Base-by-base conservation (phyloP, 176 grass and related monocot genomes). In the Raddia guianensis region DNA sequence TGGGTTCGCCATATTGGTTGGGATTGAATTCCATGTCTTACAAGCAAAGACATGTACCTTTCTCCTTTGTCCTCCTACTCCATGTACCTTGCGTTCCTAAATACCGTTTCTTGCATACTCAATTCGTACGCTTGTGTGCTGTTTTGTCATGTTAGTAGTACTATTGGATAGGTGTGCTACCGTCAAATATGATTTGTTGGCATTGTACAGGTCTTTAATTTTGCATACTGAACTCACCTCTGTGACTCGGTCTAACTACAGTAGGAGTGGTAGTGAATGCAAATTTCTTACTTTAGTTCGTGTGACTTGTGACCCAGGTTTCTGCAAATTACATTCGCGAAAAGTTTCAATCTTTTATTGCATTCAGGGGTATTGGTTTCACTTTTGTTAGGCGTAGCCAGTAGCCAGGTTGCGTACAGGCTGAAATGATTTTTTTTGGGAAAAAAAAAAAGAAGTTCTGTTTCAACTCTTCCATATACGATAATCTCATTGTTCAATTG, bases 21-120 rank as follows among this genome's bases (percentile, higher is more conserved):
- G 66, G 82, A 72, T 74, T 69, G 9, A 85, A 85, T 85, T 80
- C 82, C 72, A 76, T 85, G n/a, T 83, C 82, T 82, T 71, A 32
- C 72, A 85, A 81, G 82, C 68, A 53, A 88, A 72, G 77, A 56
- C 77, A 77, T 27, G 27, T 27, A 1, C 6, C 78, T 77, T 65
- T 52, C 47, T 35, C 69, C 66, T 15, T 44, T 70, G 45, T 84
- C 66, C 63, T 44, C 76, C 53, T 84, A 66, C 63, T 59, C 9
- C 37, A 3, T 56, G 48, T 56, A 79, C 8, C 74, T 53, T 50
- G 51, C 16, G 14, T 72, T 49, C 56, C 58, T 65, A 5, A 5
- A 40, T 21, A 48, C 7, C 64, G 18, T 3, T 69, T 73, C 33
- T 45, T 20, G 19, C 37, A 27, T 69, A 20, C 16, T 58, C 70